A percentile compares a stretch with the other conserved stretches of the same genome.
These are phyloP conservation scores for Cordia subcordata DNA, from an alignment of 257 asterid species.

Conservation along the genomic window DNA sequence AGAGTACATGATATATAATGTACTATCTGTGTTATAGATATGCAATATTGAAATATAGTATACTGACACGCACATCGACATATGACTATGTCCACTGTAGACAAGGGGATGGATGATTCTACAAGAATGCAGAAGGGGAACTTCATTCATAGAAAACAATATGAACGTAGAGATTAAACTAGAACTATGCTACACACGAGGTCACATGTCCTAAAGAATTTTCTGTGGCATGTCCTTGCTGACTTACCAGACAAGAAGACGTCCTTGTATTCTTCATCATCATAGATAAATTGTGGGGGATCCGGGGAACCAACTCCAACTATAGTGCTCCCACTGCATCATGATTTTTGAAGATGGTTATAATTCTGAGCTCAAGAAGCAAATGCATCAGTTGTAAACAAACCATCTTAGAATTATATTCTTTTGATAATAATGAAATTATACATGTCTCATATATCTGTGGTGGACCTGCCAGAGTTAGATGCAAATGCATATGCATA, in stretches of 20 bases:
- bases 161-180: background rate
- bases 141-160: background rate
- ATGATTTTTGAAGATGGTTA: slow-evolving; percentile 4
- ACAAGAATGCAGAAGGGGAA: too few relatives aligned
- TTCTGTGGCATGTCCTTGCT: background rate
- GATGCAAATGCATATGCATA: too few relatives aligned
- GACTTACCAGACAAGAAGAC: slow-evolving; percentile 76
- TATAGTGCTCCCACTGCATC: slow-evolving; percentile 86
- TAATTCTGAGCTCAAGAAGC: background rate
- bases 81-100: too few relatives aligned
- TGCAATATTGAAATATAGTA: too few relatives aligned
- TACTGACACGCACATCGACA: too few relatives aligned
- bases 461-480: too few relatives aligned
- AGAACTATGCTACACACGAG: background rate
- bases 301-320: slow-evolving; percentile 95
- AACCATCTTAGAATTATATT: background rate
- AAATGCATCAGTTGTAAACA: background rate
- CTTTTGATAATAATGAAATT: too few relatives aligned
- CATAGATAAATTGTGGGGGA: slow-evolving; percentile 81
- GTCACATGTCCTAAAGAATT: background rate
- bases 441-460: too few relatives aligned
- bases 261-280: slow-evolving; percentile 81
- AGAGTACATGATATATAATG: too few relatives aligned
- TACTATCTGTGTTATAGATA: too few relatives aligned
- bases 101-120: too few relatives aligned